Percentiles rank a stretch among this genome's conserved stretches.
phyloP scores from a whole-genome alignment of 306 rosid species.

The Notholithocarpus densiflorus region DNA sequence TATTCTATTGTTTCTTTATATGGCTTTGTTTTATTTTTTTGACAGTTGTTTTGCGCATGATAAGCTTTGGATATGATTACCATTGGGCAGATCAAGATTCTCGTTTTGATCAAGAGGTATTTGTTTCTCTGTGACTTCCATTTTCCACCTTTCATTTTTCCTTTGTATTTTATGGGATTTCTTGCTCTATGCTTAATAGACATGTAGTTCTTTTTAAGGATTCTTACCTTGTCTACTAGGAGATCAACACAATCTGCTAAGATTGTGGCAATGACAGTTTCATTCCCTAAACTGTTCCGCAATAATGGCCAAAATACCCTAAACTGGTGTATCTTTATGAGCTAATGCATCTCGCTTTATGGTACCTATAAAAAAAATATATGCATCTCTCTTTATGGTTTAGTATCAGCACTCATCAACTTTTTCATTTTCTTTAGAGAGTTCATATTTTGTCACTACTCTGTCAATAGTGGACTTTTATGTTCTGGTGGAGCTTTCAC shows the following conservation, averaged over 20 bases:
- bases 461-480: background rate
- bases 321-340: background rate
- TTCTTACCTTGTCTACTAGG: background rate
- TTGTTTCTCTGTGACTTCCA: conserved; percentile 11
- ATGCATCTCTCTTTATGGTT: conserved; percentile 5
- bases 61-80: conserved; percentile 93
- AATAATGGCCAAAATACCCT: background rate
- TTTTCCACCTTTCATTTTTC: background rate
- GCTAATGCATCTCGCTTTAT: conserved; percentile 9
- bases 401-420: conserved; percentile 8
- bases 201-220: background rate
- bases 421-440: conserved; percentile 10
- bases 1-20: background rate
- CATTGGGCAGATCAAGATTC: conserved; percentile 71
- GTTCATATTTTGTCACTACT: conserved; percentile 1
- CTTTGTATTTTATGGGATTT: background rate
- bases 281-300: background rate
- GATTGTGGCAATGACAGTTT: conserved; percentile 18
- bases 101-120: conserved; percentile 69
- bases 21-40: conserved; percentile 28
- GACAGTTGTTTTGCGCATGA: conserved; percentile 92
- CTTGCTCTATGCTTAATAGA: background rate
- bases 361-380: background rate
- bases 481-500: background rate
- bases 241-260: background rate